Conservation (phyloP, 2,329 filamentous ascomycete species). For the Clonostachys chloroleuca region DNA sequence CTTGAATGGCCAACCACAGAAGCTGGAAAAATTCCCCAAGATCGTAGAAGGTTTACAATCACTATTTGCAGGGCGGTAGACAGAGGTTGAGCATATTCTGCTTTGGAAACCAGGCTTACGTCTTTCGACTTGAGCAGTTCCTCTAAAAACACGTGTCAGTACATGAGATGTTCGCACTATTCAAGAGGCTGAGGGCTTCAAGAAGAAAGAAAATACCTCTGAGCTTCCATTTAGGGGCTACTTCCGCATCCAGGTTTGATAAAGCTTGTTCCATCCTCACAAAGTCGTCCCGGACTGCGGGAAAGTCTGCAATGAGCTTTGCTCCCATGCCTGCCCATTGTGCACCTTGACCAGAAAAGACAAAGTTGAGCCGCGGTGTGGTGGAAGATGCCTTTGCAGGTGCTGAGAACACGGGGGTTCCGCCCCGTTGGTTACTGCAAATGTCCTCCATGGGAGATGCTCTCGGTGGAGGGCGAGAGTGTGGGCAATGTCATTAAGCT, state of each 20-base stretch:
- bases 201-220: not conserved
- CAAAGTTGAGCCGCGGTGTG: not conserved
- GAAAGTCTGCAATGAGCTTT: slow-evolving; percentile 18
- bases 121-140: not conserved
- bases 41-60: slow-evolving; percentile 26
- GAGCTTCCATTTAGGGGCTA: not conserved
- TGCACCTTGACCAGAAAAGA: slow-evolving; percentile 19
- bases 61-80: slow-evolving; percentile 31
- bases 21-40: slow-evolving; percentile 18
- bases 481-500: not conserved
- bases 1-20: slow-evolving; percentile 31
- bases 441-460: not conserved
- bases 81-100: slow-evolving; percentile 17
- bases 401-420: not conserved
- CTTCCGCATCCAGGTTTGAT: not conserved
- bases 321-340: slow-evolving; percentile 15
- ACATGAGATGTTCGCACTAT: too few relatives aligned
- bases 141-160: not conserved
- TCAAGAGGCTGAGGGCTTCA: too few relatives aligned
- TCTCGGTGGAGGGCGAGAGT: not conserved
- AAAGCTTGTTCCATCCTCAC: not conserved
- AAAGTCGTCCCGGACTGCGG: slow-evolving; percentile 6
- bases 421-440: not conserved
- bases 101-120: slow-evolving; percentile 1
- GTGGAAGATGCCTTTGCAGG: not conserved